Evolutionary conservation across 495 filamentous ascomycete genomes (phyloP), one percentile per base, ranked within the genome.

Genomic region (Halenospora varia): DNA sequence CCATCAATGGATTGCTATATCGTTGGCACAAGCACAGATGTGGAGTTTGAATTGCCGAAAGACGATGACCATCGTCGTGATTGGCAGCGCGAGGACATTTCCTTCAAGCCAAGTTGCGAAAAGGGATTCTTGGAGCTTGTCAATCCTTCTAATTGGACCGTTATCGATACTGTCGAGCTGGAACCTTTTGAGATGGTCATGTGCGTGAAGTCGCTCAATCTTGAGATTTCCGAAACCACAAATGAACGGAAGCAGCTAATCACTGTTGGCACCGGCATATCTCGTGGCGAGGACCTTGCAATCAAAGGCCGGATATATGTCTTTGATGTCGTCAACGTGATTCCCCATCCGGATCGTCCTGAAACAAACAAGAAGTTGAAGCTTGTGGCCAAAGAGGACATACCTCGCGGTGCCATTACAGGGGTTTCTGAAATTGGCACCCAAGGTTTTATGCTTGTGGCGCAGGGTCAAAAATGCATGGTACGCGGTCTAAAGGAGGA

Each of bases 391-490:
- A 88, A 88, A 57, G 94, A 97, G 64, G 88, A 92, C 20, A 90
- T 96, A 24, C 74, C 78, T 41, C 89, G 93, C 56, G 94, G 94
- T 1, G 92, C 92, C n/a, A 88, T 99, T 11, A 96, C 91, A 2
- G 88, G 89, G 0, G 61, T 99, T 11, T 91, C 88, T 2, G 84
- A 87, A 25, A 84, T 96, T 29, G 94, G 94, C n/a, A 91, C 87
- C 0, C 92, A 97, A 66, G 93, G 93, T 0, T 88, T 96, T 56
- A 78, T 97, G 72, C 83, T 96, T 40, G 87, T 88, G 13, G 91
- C 92, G 0, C 95, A 99, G 67, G 94, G 94, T 1, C 94, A 97
- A 64, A 99, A 99, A 66, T 88, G 90, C 68, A 94, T 97, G 88
- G 91, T 99, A 2, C 78, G 94, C 49, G 94, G 94, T 39, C 77